Base-by-base conservation (phyloP, 176 grass and related monocot genomes). In the Ensete glaucum region DNA sequence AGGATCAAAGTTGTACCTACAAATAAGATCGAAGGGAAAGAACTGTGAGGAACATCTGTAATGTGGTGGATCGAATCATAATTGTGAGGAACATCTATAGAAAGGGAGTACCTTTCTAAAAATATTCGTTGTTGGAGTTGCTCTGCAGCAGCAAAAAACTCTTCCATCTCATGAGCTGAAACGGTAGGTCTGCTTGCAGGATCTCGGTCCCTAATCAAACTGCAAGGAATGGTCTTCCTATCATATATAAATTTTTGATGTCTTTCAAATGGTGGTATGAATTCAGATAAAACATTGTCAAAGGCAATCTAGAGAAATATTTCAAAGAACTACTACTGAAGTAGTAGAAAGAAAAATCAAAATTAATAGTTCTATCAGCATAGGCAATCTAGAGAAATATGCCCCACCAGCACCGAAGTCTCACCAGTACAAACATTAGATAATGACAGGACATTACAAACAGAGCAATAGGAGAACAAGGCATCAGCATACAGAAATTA, bases 1-100 rank as follows among this genome's bases (percentile, higher is more conserved):
- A 23, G 83, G 83, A 85, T 85, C 83, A 70, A 80, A 85, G 64
- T 85, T 85, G 27, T 85, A 85, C 78, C 83, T 85, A 63, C 8
- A 79, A 43, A 43, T 43, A 43, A 43, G 34, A 43, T 43, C 34
- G 6, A 43, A 43, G 3, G 4, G 34, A 43, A 43, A 43, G 4
- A 43, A 43, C 0, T 43, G 34, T 43, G 34, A 6, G 34, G 34
- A 43, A 43, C 34, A 43, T 43, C 34, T 43, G 34, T 4, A 43
- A 43, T 43, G 3, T 43, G 34, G 4, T 43, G 34, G 52, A 49
- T 55, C 6, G 56, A 7, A 69, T 10, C 52, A 79, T 62, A 51
- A 53, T 24, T 27, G 49, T 58, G 23, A 52, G 52, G 25, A 43
- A 43, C 34, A 43, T 43, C 34, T 9, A 74, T 21, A 25, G n/a